These are phyloP conservation scores for Tilletia setariae DNA, from an alignment of 1,284 basidiomycete species.

Conservation along the genomic window DNA sequence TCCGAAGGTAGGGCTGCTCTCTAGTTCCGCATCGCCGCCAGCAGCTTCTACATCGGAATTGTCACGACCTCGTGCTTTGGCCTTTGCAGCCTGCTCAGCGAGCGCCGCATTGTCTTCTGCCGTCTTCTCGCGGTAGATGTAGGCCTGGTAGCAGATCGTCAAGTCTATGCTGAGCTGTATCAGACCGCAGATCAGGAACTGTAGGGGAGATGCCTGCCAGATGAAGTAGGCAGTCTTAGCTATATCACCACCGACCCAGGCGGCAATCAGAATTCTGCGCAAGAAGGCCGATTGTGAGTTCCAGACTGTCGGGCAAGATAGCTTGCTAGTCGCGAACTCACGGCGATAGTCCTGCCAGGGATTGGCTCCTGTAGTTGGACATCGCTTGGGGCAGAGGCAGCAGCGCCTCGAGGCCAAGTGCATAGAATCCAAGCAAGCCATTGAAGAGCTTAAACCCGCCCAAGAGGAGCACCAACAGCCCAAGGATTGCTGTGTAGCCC, in stretches of 20 bases:
- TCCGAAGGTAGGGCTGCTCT: not conserved
- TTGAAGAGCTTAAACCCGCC: constrained; percentile 67
- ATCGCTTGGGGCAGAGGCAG: constrained; percentile 38
- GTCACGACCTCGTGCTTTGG: not conserved
- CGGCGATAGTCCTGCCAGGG: constrained; percentile 75
- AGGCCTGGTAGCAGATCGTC: constrained; percentile 47
- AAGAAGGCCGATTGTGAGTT: constrained; percentile 1
- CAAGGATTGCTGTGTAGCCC: constrained; percentile 62
- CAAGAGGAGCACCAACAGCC: constrained; percentile 63
- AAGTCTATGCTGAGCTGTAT: constrained; percentile 53
- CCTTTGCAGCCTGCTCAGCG: constrained; percentile 18
- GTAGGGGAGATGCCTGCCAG: constrained; percentile 26
- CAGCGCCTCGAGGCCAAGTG: constrained; percentile 61
- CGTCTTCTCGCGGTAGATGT: constrained; percentile 48
- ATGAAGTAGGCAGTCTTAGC: constrained; percentile 52
- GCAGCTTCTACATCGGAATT: not conserved
- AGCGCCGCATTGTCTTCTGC: constrained; percentile 27
- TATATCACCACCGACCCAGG: constrained; percentile 55
- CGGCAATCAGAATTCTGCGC: constrained; percentile 53
- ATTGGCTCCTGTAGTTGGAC: constrained; percentile 67
- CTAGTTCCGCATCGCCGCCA: not conserved
- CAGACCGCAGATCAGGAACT: constrained; percentile 36
- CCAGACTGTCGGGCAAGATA: no score
- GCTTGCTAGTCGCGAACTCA: no score
- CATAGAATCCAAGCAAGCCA: constrained; percentile 70